These are phyloP conservation scores for Suhomyces bokatorum DNA, from an alignment of 1,139 yeast genomes.

Conservation along the genomic window DNA sequence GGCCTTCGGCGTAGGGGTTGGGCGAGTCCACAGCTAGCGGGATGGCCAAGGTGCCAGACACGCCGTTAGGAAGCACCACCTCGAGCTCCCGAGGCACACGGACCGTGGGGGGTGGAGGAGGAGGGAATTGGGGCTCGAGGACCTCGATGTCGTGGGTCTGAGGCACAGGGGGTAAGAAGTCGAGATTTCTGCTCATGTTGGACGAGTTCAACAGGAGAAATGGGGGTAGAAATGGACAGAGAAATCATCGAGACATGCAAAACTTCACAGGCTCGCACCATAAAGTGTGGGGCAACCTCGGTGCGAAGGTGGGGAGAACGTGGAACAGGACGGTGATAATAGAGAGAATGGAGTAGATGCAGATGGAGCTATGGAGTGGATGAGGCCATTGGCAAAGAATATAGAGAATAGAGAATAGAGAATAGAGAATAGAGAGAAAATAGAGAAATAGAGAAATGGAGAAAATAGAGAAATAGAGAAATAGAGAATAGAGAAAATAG, in stretches of 20 bases:
- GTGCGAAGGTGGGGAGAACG: background rate
- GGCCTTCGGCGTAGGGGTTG: slow-evolving; percentile 26
- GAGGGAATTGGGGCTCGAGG: slow-evolving; percentile 2
- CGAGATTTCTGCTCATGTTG: background rate
- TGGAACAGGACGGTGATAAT: too few species aligned
- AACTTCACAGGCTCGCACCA: slow-evolving; percentile 2
- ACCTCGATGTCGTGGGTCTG: background rate
- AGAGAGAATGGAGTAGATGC: too few species aligned
- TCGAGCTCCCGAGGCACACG: slow-evolving; percentile 35
- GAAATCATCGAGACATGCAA: too few species aligned
- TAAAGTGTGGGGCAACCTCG: background rate
- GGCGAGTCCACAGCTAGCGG: slow-evolving; percentile 36
- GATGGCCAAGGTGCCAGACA: slow-evolving; percentile 40
- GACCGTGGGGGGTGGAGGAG: slow-evolving; percentile 4
- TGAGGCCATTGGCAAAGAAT: too few species aligned
- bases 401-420: too few species aligned
- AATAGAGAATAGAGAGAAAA: too few species aligned
- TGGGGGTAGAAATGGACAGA: too few species aligned
- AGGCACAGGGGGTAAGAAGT: background rate
- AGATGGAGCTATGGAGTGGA: too few species aligned
- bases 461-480: too few species aligned
- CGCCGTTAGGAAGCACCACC: slow-evolving; percentile 39
- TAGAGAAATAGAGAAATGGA: too few species aligned
- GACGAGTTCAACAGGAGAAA: background rate
- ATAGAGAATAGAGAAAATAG: too few species aligned